Evolutionary conservation across 495 filamentous ascomycete species (phyloP), one percentile per base, ranked within the genome.

Genomic region (Chaetomium fimeti): DNA sequence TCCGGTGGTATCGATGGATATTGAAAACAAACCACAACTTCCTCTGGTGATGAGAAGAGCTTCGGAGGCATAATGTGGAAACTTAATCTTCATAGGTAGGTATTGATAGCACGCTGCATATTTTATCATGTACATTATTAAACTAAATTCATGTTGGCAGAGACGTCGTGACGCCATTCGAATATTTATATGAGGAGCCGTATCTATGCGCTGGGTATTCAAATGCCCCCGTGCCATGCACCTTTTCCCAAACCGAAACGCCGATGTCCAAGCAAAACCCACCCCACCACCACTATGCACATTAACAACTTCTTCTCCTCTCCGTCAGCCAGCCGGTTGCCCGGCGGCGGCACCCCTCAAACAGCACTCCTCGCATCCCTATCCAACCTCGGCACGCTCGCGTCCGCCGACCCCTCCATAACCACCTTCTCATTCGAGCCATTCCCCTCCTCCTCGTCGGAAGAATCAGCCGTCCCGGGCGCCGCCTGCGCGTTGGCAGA

Each of bases 401-500:
- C 32, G 12, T 36, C 32, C 7, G 32, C 32, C 32, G 32, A 5
- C 1, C 12, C 12, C 32, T 36, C 32, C 32, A 36, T 36, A 5
- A 36, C 32, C 32, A 36, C 32, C 32, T 36, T 36, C 16, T 51
- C 57, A 54, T 24, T 38, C 38, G 13, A 52, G 16, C 60, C 38
- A 11, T 49, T 40, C 51, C 61, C 67, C 1, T 25, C 61, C 42
- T 56, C 51, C 24, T 67, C 68, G 22, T 60, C 38, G 25, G 65
- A 51, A 1, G 40, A 15, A 7, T 54, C 49, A 25, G 25, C 58
- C 22, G 47, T 45, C 1, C 8, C 43, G 5, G 38, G 5, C 15
- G 20, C 56, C 8, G 12, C 47, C 0, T 6, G 29, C 20, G 36
- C 29, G 2, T 13, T 22, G 18, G 74, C 62, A 13, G 67, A 43